These are phyloP conservation scores for Trichoderma endophyticum DNA, from an alignment of 2,329 filamentous ascomycete genomes.

Conservation along the genomic window DNA sequence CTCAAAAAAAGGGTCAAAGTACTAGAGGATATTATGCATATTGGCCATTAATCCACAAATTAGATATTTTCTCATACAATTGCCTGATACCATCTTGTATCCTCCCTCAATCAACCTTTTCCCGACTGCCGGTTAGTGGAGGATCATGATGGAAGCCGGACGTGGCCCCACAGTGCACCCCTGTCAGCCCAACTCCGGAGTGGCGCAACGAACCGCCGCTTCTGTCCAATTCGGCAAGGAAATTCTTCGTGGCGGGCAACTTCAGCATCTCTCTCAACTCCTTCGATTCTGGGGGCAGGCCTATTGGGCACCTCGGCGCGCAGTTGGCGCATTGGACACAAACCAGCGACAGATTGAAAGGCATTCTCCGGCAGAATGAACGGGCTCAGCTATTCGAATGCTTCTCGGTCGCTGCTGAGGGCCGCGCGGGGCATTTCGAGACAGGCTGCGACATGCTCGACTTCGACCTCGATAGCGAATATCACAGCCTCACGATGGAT, in stretches of 20 bases:
- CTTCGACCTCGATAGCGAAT: conserved; percentile 17
- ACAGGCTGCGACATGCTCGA: background rate
- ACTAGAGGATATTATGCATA: background rate
- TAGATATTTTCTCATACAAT: background rate
- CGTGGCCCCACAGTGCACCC: background rate
- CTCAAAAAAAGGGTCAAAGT: background rate
- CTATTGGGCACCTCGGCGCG: conserved; percentile 6
- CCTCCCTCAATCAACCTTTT: background rate
- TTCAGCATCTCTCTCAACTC: background rate
- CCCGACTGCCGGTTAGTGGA: background rate
- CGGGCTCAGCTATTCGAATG: conserved; percentile 29
- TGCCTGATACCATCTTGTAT: no score
- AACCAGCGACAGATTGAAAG: background rate
- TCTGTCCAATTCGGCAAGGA: conserved; percentile 8
- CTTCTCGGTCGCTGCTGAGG: conserved; percentile 32
- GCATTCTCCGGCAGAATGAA: conserved; percentile 26
- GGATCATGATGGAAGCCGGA: background rate
- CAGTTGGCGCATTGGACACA: conserved; percentile 12
- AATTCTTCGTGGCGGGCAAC: background rate
- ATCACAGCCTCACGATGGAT: conserved; percentile 22
- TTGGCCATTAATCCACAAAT: background rate
- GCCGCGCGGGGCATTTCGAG: conserved; percentile 25
- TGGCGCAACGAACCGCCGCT: conserved; percentile 11
- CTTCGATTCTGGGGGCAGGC: background rate
- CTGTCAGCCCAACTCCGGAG: conserved; percentile 17